These are phyloP conservation scores for Obelidium mucronatum DNA, from an alignment of 192 early-diverging fungal genomes.

Conservation along the genomic window DNA sequence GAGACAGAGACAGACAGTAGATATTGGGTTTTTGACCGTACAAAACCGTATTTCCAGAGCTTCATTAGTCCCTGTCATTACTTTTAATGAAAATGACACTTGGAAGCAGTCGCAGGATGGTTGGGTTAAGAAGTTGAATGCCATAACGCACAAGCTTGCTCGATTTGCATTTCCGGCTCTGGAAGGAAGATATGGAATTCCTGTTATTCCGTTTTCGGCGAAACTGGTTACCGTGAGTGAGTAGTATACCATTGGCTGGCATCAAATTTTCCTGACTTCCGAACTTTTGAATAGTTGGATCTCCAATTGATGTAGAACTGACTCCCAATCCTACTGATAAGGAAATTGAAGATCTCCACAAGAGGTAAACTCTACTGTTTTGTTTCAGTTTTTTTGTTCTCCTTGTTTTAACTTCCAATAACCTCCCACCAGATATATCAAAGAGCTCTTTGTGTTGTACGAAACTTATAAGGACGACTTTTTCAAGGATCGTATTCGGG, in stretches of 20 bases:
- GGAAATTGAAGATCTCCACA: conserved; percentile 42
- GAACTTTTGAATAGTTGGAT: conserved; percentile 30
- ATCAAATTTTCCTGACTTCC: not conserved
- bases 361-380: conserved; percentile 1
- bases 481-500: conserved; percentile 40
- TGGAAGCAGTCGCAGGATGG: conserved; percentile 27
- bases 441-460: conserved; percentile 38
- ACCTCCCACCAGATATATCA: conserved; percentile 24
- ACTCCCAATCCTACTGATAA: conserved; percentile 39
- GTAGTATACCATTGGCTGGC: too few relatives aligned
- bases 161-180: conserved; percentile 35
- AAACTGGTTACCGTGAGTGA: conserved; percentile 28
- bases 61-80: conserved; percentile 34
- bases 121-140: conserved; percentile 30
- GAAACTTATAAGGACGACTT: conserved; percentile 51
- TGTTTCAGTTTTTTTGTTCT: too few relatives aligned
- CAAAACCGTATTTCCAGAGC: conserved; percentile 68
- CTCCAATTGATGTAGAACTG: conserved; percentile 36
- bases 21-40: too few relatives aligned
- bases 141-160: conserved; percentile 11
- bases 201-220: conserved; percentile 33
- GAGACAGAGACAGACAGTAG: not conserved
- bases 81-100: conserved; percentile 39
- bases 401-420: too few relatives aligned
- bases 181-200: conserved; percentile 28